These are phyloP conservation scores for Calonectria crousiana DNA, from an alignment of 2,329 filamentous ascomycete species.

Conservation along the genomic window DNA sequence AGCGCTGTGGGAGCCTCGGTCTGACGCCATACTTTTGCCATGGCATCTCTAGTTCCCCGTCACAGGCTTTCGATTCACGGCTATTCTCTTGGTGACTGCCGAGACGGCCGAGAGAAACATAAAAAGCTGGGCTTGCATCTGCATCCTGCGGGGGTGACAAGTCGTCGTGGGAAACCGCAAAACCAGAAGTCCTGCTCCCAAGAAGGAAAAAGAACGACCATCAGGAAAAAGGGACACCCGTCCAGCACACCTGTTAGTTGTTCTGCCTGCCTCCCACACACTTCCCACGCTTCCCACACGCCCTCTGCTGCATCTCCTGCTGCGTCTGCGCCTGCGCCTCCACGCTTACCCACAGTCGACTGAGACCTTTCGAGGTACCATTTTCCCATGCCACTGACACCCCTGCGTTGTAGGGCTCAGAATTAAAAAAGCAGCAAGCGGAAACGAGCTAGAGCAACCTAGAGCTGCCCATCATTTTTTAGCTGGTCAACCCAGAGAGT, in stretches of 20 bases:
- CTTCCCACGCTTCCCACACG: neutral
- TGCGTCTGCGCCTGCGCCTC: slow-evolving; percentile 8
- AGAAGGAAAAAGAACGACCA: neutral
- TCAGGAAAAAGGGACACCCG: slow-evolving; percentile 1
- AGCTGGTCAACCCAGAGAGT: slow-evolving; percentile 15
- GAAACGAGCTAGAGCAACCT: slow-evolving; percentile 27
- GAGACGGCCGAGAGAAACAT: slow-evolving; percentile 22
- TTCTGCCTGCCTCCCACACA: neutral
- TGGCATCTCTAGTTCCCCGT: slow-evolving; percentile 11
- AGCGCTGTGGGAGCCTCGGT: slow-evolving; percentile 22
- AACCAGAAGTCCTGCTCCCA: neutral
- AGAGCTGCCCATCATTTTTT: slow-evolving; percentile 19
- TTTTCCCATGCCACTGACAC: slow-evolving; percentile 15
- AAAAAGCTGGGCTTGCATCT: slow-evolving; percentile 27
- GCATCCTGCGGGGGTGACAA: slow-evolving; percentile 18
- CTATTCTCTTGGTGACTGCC: slow-evolving; percentile 11
- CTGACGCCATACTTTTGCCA: slow-evolving; percentile 22
- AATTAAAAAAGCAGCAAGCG: slow-evolving; percentile 18
- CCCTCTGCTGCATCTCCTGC: slow-evolving; percentile 4
- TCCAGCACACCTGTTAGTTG: slow-evolving; percentile 4
- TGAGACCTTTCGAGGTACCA: slow-evolving; percentile 11
- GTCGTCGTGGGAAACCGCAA: neutral
- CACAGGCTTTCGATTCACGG: slow-evolving; percentile 20
- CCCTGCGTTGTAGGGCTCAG: slow-evolving; percentile 16
- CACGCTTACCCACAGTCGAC: slow-evolving; percentile 13